These are phyloP conservation scores for Hordeum marinum DNA, from an alignment of 176 grass and related monocot genomes.

Conservation along the genomic window DNA sequence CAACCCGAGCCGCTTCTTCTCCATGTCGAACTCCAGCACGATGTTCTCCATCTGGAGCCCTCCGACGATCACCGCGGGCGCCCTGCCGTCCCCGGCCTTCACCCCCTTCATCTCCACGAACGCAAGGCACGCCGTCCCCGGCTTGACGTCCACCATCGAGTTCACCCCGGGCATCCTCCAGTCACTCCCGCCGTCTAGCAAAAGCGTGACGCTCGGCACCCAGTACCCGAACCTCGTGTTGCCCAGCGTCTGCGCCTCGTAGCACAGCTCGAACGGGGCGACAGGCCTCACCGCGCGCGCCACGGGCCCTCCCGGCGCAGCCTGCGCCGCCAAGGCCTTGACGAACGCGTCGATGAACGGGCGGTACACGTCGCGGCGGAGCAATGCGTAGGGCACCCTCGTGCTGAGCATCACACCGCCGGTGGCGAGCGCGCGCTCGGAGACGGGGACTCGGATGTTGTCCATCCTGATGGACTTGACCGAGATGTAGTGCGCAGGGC, in stretches of 20 bases:
- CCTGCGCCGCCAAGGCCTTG: not conserved
- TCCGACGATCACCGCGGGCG: conserved; percentile 34
- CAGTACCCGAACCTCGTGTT: conserved; percentile 3
- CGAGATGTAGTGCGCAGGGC: conserved; percentile 17
- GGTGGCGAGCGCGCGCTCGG: not conserved
- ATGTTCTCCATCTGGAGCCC: conserved; percentile 52
- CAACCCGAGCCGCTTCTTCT: conserved; percentile 27
- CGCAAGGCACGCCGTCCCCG: conserved; percentile 22
- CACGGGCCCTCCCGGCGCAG: too few species aligned
- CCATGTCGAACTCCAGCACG: conserved; percentile 49
- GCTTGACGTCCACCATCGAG: conserved; percentile 24
- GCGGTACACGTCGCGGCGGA: conserved; percentile 43
- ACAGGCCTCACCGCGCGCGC: not conserved
- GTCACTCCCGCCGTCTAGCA: not conserved
- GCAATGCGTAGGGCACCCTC: conserved; percentile 15
- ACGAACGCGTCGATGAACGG: conserved; percentile 31
- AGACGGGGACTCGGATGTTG: not conserved
- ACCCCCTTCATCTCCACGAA: conserved; percentile 16
- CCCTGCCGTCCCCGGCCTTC: not conserved
- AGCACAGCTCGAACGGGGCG: conserved; percentile 32
- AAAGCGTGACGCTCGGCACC: too few species aligned
- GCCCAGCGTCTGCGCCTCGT: not conserved
- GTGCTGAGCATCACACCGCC: conserved; percentile 34
- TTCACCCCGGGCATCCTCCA: conserved; percentile 31
- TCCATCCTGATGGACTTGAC: not conserved